Evolutionary conservation across 2,329 filamentous ascomycete species (phyloP).

Genomic region (Botrytis elliptica): DNA sequence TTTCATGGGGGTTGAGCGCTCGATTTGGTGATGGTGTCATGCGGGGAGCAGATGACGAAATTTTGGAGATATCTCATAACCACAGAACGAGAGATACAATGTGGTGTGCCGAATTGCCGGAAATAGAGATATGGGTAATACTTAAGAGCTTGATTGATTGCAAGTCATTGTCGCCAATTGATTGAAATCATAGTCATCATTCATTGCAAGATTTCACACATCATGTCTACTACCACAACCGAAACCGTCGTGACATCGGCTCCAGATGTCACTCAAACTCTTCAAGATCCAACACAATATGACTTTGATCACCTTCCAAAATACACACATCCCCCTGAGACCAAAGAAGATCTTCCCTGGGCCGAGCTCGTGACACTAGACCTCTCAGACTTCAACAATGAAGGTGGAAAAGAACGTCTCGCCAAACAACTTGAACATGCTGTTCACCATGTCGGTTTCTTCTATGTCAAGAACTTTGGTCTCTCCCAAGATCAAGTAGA

Average conservation of each 20-base stretch:
- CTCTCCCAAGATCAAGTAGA: conserved; percentile 60
- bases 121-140: not conserved
- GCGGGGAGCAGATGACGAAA: conserved; percentile 28
- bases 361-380: conserved; percentile 56
- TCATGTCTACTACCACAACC: conserved; percentile 29
- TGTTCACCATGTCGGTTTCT: conserved; percentile 54
- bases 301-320: conserved; percentile 39
- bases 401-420: conserved; percentile 51
- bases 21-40: conserved; percentile 26
- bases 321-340: conserved; percentile 49
- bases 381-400: conserved; percentile 47
- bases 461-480: conserved; percentile 63
- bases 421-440: conserved; percentile 54
- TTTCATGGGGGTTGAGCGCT: not conserved
- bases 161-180: not conserved
- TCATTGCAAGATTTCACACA: not conserved
- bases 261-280: conserved; percentile 9
- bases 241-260: conserved; percentile 18
- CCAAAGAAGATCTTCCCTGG: conserved; percentile 48
- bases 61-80: conserved; percentile 2
- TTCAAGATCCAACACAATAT: conserved; percentile 29
- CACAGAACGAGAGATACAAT: not conserved
- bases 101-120: not conserved
- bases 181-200: not conserved
- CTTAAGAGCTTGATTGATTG: not conserved